Evolutionary conservation across 805 yeast genomes (phyloP), one percentile per base, ranked within the genome.

Genomic region (Nakazawaea wickerhamii): DNA sequence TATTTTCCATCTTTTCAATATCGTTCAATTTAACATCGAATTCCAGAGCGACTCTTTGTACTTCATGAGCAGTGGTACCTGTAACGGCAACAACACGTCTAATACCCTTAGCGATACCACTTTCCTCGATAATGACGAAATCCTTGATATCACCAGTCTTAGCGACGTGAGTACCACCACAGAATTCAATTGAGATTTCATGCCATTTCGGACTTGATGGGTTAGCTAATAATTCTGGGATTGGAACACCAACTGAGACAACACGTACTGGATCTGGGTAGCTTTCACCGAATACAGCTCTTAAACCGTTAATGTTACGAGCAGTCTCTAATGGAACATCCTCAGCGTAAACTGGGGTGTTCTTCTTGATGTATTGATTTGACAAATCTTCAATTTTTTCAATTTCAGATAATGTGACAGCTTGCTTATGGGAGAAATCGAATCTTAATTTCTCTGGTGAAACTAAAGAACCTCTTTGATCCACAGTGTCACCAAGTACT

Each of bases 251-350:
- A 57, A 93, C 85, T 23, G 96, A 86, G 38, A 93, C 97, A 53
- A 93, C 99, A 62, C 99, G 81, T 18, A 93, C 99, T 30, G 99
- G 99, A 60, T 93, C 97, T 33, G 99, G 99, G 60, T 93, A 93
- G 3, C 96, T 88, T 71, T 93, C 99, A 58, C 99, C 99, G 57
- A 93, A 93, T 32, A 93, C 99, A 44, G 99, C 99, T 67, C 99
- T 86, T 36, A 93, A 80, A 23, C 97, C 95, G 51, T 65, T 68
- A 53, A 93, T 90, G 37, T 75, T 66, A 55, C 75, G 79, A 31
- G 98, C 99, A 46, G 65, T 58, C 17, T 70, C 75, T 50, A 93
- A 73, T 8, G 84, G 68, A 46, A 91, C 96, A 30, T 90, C 95
- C 64, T 88, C 77, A 48, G 95, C 75, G 61, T 73, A 91, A 19